Evolutionary conservation across 2,329 filamentous ascomycete genomes (phyloP).

Genomic region (Fusarium torreyae): DNA sequence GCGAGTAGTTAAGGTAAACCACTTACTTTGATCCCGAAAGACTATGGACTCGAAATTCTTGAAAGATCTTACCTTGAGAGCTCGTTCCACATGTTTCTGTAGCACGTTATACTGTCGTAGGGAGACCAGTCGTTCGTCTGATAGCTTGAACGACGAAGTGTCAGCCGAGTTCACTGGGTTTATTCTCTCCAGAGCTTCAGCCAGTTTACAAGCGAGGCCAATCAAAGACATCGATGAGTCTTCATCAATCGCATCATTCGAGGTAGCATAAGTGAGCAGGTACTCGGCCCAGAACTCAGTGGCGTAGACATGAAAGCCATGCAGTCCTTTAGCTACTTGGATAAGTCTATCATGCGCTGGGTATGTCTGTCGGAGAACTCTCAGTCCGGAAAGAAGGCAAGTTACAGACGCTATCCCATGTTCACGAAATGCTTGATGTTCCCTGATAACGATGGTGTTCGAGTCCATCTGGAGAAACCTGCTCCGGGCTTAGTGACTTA

Average conservation of each 20-base stretch:
- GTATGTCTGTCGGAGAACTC: not conserved
- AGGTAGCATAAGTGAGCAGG: not conserved
- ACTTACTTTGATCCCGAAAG: not conserved
- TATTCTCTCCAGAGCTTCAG: not conserved
- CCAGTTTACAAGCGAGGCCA: conserved; percentile 5
- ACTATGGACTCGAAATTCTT: conserved; percentile 9
- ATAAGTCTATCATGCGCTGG: not conserved
- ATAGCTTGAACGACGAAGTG: rapidly evolving
- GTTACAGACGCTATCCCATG: conserved; percentile 8
- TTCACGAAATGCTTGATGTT: conserved; percentile 7
- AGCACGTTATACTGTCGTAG: conserved; percentile 3
- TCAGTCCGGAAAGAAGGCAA: conserved; percentile 27
- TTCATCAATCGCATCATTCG: too few species aligned
- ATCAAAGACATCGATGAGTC: not conserved
- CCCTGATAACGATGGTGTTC: not conserved
- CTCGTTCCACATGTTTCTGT: not conserved
- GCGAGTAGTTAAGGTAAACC: rapidly evolving
- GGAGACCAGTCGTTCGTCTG: not conserved
- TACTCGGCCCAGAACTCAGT: conserved; percentile 36
- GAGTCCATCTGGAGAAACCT: conserved; percentile 28
- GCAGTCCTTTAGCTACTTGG: conserved; percentile 16
- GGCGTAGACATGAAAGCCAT: conserved; percentile 32
- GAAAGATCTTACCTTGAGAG: conserved; percentile 16
- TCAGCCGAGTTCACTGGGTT: rapidly evolving
- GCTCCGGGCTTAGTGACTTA: not conserved